Evolutionary conservation across 2,329 filamentous ascomycete species (phyloP), one percentile per base, ranked within the genome.

Genomic region (Sporothrix luriei): DNA sequence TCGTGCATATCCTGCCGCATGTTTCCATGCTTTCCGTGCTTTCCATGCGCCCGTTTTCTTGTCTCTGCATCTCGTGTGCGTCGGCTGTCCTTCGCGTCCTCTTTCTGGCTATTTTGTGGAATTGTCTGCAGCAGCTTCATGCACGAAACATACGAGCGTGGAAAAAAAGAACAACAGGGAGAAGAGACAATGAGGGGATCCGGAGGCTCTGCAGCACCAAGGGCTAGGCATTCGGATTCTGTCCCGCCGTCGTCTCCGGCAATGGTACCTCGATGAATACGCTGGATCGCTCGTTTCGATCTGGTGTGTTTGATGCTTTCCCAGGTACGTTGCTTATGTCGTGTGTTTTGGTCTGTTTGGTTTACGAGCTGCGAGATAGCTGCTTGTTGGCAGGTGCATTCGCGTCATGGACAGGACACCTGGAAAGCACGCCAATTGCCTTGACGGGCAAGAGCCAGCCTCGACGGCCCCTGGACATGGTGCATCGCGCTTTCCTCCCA

Each of bases 351-450:
- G 1, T 16, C 3, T 26, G 51, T 16, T 16, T 52, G 10, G 11
- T 49, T 65, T 51, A n/a, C 62, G 46, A 65, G 49, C 29, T 46
- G 24, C 40, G 21, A 54, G n/a, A 66, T 4, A 33, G 29, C 29
- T 33, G 64, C n/a, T 33, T 38, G 48, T 54, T 24, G 48, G 24
- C 10, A 10, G 49, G 48, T 54, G 64, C 59, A 49, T 49, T 54
- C 49, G 43, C 64, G 64, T 66, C 64, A 66, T 66, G 64, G 64
- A 46, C n/a, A n/a, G n/a, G n/a, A n/a, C 24, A 4, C 29, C 46
- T 6, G 10, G 21, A 51, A 66, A 38, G 26, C 26, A 46, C 46
- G 21, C 14, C 26, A 26, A 43, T 26, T 51, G 62, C 61, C 61
- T 33, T 16, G 19, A 48, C 5, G 26, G 43, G 62, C 48, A 65